Evolutionary conservation across 495 filamentous ascomycete genomes (phyloP).

Genomic region (Hypoxylon crocopeplum): DNA sequence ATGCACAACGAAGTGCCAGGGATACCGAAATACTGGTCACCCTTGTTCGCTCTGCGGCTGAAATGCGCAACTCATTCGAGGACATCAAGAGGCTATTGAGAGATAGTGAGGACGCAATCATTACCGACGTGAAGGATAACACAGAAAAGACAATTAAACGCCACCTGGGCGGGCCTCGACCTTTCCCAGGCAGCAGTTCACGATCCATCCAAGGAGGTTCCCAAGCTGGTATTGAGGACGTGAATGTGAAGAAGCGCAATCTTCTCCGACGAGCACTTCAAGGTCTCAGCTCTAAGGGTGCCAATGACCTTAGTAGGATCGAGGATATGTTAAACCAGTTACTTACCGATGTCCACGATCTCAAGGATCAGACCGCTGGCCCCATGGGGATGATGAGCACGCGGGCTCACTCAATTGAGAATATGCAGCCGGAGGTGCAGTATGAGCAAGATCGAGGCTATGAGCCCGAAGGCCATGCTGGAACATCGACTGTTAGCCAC

Average conservation of each 20-base stretch:
- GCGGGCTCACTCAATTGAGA: slow-evolving; percentile 58
- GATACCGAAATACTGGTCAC: slow-evolving; percentile 98
- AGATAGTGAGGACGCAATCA: slow-evolving; percentile 83
- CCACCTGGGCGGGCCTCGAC: slow-evolving; percentile 85
- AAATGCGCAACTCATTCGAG: slow-evolving; percentile 97
- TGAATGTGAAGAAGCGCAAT: slow-evolving; percentile 80
- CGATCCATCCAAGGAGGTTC: slow-evolving; percentile 61
- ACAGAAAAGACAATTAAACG: slow-evolving; percentile 84
- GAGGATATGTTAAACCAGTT: slow-evolving; percentile 95
- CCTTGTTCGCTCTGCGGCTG: slow-evolving; percentile 89
- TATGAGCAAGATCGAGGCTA: slow-evolving; percentile 71
- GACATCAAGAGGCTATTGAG: slow-evolving; percentile 93
- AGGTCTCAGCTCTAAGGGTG: slow-evolving; percentile 82
- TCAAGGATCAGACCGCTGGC: slow-evolving; percentile 69
- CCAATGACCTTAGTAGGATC: slow-evolving; percentile 87
- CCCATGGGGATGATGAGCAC: slow-evolving; percentile 45
- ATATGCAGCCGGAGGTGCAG: slow-evolving; percentile 62
- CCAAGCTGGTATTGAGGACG: slow-evolving; percentile 74
- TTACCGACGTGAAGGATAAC: slow-evolving; percentile 81
- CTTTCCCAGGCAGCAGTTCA: slow-evolving; percentile 70
- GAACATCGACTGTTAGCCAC: slow-evolving; percentile 73
- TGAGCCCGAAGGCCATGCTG: slow-evolving; percentile 83
- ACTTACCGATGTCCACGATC: slow-evolving; percentile 85
- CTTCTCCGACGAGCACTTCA: slow-evolving; percentile 91
- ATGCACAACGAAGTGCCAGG: slow-evolving; percentile 94